Evolutionary conservation across 208 protist genomes (phyloP).

Genomic region (Acanthamoeba royreba): DNA sequence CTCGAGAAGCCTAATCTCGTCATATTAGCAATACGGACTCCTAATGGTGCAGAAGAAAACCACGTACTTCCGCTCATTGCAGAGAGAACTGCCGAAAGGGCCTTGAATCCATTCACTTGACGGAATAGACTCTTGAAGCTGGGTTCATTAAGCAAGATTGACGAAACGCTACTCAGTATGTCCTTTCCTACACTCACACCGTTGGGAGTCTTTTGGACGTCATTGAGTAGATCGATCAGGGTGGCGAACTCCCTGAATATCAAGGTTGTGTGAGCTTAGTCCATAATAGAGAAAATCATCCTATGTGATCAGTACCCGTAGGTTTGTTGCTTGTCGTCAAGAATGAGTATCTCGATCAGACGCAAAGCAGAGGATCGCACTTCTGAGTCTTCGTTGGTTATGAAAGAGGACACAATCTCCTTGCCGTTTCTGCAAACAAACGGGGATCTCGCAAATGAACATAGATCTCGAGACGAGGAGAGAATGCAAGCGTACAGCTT

Average conservation of each 20-base stretch:
- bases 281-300: no score
- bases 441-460: not conserved
- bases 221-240: not conserved
- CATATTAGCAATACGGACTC: no score
- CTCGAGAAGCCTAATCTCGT: not conserved
- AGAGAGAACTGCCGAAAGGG: not conserved
- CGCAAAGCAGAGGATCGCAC: not conserved
- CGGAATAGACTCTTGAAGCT: conserved; percentile 14
- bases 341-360: not conserved
- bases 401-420: conserved; percentile 33
- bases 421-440: not conserved
- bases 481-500: not conserved
- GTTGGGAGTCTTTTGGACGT: not conserved
- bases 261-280: no score
- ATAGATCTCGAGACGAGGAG: not conserved
- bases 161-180: not conserved
- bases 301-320: conserved; percentile 22
- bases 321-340: not conserved
- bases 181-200: not conserved
- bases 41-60: no score
- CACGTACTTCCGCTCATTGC: not conserved
- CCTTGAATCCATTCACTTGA: not conserved
- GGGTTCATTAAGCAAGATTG: not conserved
- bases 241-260: conserved; percentile 29
- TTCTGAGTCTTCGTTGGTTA: not conserved